Percentiles rank a stretch among this genome's conserved stretches.
Evolutionary conservation across 2,329 filamentous ascomycete species (phyloP).

Genomic region (Hypoxylon sp.): DNA sequence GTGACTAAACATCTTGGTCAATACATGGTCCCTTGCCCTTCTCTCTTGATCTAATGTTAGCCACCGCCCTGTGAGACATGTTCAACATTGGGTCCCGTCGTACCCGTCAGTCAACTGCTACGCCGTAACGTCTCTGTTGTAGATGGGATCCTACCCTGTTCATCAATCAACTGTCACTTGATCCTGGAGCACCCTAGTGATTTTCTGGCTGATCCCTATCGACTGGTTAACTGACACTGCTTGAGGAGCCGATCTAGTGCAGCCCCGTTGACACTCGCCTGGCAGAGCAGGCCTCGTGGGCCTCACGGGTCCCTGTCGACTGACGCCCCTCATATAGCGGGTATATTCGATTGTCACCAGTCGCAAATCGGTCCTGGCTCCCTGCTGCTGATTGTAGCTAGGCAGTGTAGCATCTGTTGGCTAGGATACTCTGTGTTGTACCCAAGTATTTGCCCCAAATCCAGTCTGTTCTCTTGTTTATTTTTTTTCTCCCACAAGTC

Average conservation of each 20-base stretch:
- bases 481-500: neutral
- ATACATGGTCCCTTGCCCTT: neutral
- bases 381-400: too few species aligned
- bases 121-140: neutral
- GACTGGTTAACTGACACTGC: neutral
- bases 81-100: neutral
- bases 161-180: neutral
- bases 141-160: neutral
- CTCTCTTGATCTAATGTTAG: neutral
- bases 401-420: neutral
- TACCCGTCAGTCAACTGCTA: neutral
- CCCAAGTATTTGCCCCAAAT: neutral
- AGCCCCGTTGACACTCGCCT: neutral
- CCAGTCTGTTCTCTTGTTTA: neutral
- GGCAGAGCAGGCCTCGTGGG: neutral
- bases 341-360: neutral
- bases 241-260: too few species aligned
- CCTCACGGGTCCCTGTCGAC: neutral
- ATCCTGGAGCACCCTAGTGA: neutral
- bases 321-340: constrained; percentile 3
- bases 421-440: neutral
- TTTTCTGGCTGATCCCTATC: neutral
- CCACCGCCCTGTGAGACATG: neutral
- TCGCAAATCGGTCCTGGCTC: neutral
- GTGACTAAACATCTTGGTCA: neutral